These are phyloP conservation scores for Bruguiera parviflora DNA, from an alignment of 345 rosid species.

Conservation along the genomic window DNA sequence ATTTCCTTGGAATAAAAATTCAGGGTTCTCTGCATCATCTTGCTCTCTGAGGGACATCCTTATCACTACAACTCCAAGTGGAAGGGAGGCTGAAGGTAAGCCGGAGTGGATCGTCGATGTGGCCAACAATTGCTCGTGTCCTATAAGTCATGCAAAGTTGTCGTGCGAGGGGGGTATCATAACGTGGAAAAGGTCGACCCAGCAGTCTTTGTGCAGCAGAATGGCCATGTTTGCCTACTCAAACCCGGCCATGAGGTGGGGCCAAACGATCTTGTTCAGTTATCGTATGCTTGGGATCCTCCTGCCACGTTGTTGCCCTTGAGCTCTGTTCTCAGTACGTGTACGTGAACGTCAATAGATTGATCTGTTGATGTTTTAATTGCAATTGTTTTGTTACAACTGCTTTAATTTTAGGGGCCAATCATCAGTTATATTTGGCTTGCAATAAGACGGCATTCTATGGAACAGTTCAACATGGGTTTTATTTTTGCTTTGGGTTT, in stretches of 20 bases:
- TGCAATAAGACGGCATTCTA: too few relatives aligned
- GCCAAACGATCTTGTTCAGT: not conserved
- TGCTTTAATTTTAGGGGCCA: not conserved
- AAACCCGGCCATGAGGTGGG: slow-evolving; percentile 16
- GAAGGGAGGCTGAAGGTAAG: slow-evolving; percentile 8
- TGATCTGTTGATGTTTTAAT: too few relatives aligned
- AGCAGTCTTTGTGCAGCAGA: not conserved
- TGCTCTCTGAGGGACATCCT: not conserved
- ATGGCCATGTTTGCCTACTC: slow-evolving; percentile 17
- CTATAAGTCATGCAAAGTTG: slow-evolving; percentile 6
- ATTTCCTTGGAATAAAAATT: too few relatives aligned
- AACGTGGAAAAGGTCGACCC: slow-evolving; percentile 3
- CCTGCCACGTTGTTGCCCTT: slow-evolving; percentile 13
- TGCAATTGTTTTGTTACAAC: not conserved
- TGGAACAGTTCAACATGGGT: too few relatives aligned
- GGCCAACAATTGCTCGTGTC: slow-evolving; percentile 18
- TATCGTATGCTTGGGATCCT: slow-evolving; percentile 35
- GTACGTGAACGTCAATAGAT: not conserved
- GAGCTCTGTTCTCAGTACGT: not conserved
- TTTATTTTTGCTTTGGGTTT: too few relatives aligned
- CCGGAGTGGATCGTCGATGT: slow-evolving; percentile 28
- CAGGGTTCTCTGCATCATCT: not conserved
- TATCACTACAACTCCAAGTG: not conserved
- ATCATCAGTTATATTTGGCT: not conserved
- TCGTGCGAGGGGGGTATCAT: slow-evolving; percentile 20